Percentiles rank a stretch among this genome's conserved stretches.
phyloP scores from a whole-genome alignment of 2,329 filamentous ascomycete genomes.

The Fusarium nelsonii region DNA sequence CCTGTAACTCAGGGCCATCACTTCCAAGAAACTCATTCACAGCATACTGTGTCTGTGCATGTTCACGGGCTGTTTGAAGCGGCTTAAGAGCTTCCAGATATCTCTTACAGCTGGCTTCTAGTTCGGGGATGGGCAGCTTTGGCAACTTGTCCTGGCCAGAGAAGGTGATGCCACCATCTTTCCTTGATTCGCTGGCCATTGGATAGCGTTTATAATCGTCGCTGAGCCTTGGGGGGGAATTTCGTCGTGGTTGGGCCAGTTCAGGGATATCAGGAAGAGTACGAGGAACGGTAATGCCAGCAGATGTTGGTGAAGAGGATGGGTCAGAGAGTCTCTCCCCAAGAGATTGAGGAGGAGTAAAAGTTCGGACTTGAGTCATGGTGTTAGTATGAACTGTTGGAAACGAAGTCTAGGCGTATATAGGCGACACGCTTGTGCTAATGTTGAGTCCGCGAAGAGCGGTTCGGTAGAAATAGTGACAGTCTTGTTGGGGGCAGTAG shows the following conservation, averaged over 20 bases:
- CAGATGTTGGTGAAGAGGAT: slow-evolving; percentile 31
- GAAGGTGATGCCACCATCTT: slow-evolving; percentile 84
- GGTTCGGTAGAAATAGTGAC: slow-evolving; percentile 93
- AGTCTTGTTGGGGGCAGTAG: slow-evolving; percentile 88
- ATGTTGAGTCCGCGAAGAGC: slow-evolving; percentile 88
- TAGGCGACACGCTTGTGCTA: slow-evolving; percentile 80
- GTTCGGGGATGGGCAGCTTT: slow-evolving; percentile 91
- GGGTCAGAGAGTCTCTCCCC: slow-evolving; percentile 73
- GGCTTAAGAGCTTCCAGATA: slow-evolving; percentile 85
- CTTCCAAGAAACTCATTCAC: slow-evolving; percentile 84
- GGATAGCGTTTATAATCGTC: slow-evolving; percentile 59
- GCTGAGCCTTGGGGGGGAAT: slow-evolving; percentile 44
- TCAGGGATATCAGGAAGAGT: slow-evolving; percentile 55
- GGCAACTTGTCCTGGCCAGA: slow-evolving; percentile 88
- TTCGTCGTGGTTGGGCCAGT: slow-evolving; percentile 39
- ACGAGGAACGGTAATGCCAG: slow-evolving; percentile 55
- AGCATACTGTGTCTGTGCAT: slow-evolving; percentile 82
- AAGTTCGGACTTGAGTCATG: slow-evolving; percentile 56
- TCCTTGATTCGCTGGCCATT: slow-evolving; percentile 67
- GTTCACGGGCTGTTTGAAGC: slow-evolving; percentile 83
- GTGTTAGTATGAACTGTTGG: slow-evolving; percentile 46
- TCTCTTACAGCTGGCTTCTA: slow-evolving; percentile 80
- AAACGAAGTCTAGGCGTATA: slow-evolving; percentile 70
- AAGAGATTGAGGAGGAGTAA: slow-evolving; percentile 76
- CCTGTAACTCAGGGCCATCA: slow-evolving; percentile 88